Evolutionary conservation across 2,329 filamentous ascomycete genomes (phyloP).

Genomic region (Ophiostoma himal-ulmi): DNA sequence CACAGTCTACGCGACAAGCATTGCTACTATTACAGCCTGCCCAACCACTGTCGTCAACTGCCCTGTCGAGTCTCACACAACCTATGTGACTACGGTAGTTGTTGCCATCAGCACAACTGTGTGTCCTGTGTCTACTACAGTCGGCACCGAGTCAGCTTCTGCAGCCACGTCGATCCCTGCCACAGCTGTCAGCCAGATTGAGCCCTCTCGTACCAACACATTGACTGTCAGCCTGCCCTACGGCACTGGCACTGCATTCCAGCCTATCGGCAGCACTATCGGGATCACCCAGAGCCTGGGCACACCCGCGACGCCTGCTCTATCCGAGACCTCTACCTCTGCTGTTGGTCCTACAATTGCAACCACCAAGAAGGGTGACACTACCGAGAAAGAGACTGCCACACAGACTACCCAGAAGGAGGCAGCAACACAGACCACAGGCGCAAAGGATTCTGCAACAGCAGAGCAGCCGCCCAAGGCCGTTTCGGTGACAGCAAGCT

Average conservation of each 20-base stretch:
- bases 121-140: not conserved
- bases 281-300: not conserved
- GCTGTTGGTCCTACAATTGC: not conserved
- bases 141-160: not conserved
- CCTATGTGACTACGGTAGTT: slow-evolving; percentile 17
- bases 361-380: not conserved
- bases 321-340: not conserved
- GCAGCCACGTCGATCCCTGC: not conserved
- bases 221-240: not conserved
- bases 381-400: not conserved
- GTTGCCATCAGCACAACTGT: slow-evolving; percentile 16
- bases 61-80: slow-evolving; percentile 15
- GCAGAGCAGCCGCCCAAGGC: no score
- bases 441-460: not conserved
- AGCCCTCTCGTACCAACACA: not conserved
- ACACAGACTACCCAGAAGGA: not conserved
- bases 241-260: not conserved
- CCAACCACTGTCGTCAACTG: slow-evolving; percentile 17
- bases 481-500: not conserved
- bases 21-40: slow-evolving; percentile 23
- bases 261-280: not conserved
- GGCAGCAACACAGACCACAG: not conserved
- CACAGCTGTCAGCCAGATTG: not conserved
- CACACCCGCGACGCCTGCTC: no score
- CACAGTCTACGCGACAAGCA: not conserved